Evolutionary conservation across 2,329 filamentous ascomycete genomes (phyloP), one percentile per base, ranked within the genome.

Genomic region (Tolypocladium tundrense): DNA sequence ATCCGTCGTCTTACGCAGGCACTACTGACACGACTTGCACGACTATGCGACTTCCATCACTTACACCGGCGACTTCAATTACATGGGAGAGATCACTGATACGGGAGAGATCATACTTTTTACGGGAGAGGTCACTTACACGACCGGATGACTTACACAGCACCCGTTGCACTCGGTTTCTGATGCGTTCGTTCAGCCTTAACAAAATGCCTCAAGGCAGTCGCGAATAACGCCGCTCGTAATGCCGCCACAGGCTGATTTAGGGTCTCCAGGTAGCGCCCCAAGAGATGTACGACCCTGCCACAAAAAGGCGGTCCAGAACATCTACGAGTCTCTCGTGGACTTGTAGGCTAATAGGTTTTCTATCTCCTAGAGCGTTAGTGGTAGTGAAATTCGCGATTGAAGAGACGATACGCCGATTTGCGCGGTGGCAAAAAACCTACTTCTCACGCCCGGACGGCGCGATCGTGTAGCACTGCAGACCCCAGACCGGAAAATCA

Each of bases 251-350:
- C 50, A 31, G 1, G 31, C n/a, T 2, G 42, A 53, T 9, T 60
- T 35, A 3, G 54, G 56, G 55, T 62, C 60, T 51, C 58, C 48
- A 41, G 55, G 41, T 14, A 60, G 43, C 21, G 45, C 39, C 16
- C 31, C 41, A 19, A 60, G 53, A 33, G 54, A 51, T 52, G 43
- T 57, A 3, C 31, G 45, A 52, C 27, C 11, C 31, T 54, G 52
- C 24, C n/a, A 59, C 5, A 27, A 45, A 54, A 60, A 59, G 3
- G 41, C 53, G 27, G 24, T 45, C 54, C 14, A 60, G 48, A 59
- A 60, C 21, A 60, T 60, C 37, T 59, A 39, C 9, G 52, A 57
- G 52, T 60, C 43, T 7, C 55, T 45, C 16, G 52, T 60, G 2
- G 45, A 54, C 52, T 60, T 60, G n/a, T 37, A 4, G 6, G 7